Evolutionary conservation across 1,284 basidiomycete species (phyloP).

Genomic region (Trametes hirsuta): DNA sequence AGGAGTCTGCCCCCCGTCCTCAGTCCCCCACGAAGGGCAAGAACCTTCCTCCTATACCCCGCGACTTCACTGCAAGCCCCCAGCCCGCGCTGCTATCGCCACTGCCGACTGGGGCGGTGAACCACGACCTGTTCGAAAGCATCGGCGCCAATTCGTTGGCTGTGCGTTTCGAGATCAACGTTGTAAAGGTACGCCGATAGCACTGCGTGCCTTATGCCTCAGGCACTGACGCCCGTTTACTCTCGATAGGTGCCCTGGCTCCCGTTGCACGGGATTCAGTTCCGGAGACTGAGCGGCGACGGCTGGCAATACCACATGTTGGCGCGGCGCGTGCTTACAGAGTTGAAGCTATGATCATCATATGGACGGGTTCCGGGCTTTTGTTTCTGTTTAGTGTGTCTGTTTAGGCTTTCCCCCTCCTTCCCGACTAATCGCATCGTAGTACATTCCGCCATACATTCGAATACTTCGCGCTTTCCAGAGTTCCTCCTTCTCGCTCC

Average conservation of each 20-base stretch:
- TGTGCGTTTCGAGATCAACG: slow-evolving; percentile 92
- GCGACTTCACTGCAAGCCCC: slow-evolving; percentile 55
- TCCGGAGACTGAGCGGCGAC: slow-evolving; percentile 89
- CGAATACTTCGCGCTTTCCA: slow-evolving; percentile 18
- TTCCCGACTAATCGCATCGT: slow-evolving; percentile 22
- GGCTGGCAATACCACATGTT: slow-evolving; percentile 99
- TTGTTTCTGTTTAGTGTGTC: slow-evolving; percentile 15
- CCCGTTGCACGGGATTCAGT: slow-evolving; percentile 94
- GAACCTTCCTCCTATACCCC: slow-evolving; percentile 70
- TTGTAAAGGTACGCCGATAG: slow-evolving; percentile 79
- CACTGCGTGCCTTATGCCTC: not conserved
- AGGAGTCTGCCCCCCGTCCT: slow-evolving; percentile 42
- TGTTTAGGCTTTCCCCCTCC: slow-evolving; percentile 11
- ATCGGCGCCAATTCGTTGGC: slow-evolving; percentile 77
- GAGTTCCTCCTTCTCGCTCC: slow-evolving; percentile 7
- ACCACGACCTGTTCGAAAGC: slow-evolving; percentile 72
- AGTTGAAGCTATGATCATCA: slow-evolving; percentile 80
- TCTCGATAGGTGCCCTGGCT: slow-evolving; percentile 83
- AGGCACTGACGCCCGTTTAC: slow-evolving; percentile 4
- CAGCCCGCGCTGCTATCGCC: slow-evolving; percentile 45
- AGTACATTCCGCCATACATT: slow-evolving; percentile 24
- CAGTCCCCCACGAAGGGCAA: slow-evolving; percentile 55
- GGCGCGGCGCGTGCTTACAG: slow-evolving; percentile 90
- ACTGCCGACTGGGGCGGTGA: slow-evolving; percentile 64
- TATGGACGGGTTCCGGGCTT: slow-evolving; percentile 10